A percentile compares a stretch with the other conserved stretches of the same genome.
Conservation (phyloP, 2,329 filamentous ascomycete species). For the Thelonectria discophora region DNA sequence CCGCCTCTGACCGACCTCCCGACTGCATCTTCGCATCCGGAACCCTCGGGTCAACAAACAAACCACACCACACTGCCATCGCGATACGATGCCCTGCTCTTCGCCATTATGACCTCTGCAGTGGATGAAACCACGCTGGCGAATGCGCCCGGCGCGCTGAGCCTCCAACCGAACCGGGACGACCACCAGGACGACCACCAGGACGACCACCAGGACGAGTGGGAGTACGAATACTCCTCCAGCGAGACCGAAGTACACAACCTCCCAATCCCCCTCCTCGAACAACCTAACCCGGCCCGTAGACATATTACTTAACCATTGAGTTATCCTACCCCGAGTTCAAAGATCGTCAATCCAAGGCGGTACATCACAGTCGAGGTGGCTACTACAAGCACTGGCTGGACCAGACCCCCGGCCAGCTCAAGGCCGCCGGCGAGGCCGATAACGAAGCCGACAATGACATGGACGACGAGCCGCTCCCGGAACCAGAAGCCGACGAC, state of each 20-base stretch:
- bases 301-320: conserved; percentile 72
- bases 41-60: conserved; percentile 14
- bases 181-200: conserved; percentile 63
- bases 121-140: conserved; percentile 30
- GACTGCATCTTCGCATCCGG: conserved; percentile 3
- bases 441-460: conserved; percentile 38
- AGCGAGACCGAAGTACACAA: conserved; percentile 66
- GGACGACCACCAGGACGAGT: conserved; percentile 63
- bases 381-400: conserved; percentile 58
- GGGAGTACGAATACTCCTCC: conserved; percentile 73
- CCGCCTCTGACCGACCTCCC: conserved; percentile 42
- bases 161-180: conserved; percentile 41
- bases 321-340: conserved; percentile 70
- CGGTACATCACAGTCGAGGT: conserved; percentile 51
- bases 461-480: conserved; percentile 44
- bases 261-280: not conserved
- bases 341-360: conserved; percentile 54
- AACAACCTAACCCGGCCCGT: conserved; percentile 23
- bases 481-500: conserved; percentile 49
- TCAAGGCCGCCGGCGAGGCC: conserved; percentile 23
- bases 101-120: conserved; percentile 26
- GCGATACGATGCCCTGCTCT: not conserved
- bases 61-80: not conserved
- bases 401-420: conserved; percentile 42
- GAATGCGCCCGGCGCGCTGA: conserved; percentile 41